Base-by-base conservation (phyloP, 805 yeast genomes). In the Pichia insulana region DNA sequence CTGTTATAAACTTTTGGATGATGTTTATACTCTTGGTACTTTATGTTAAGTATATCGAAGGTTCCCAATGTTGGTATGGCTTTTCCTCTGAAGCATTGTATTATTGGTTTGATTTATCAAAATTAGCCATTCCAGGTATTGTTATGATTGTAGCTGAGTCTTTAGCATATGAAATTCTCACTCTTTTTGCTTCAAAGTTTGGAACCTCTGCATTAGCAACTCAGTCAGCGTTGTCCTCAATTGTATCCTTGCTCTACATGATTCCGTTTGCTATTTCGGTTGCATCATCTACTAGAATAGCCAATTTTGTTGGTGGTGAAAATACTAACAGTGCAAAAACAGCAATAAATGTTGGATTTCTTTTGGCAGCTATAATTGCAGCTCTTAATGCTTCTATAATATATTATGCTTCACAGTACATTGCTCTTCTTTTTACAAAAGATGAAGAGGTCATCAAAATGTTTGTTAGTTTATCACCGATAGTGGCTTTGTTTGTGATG, bases 11-110 rank as follows among this genome's bases (percentile, higher is more conserved):
- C 34, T 78, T 80, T 56, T 82, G 86, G 79, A 54, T 78, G 41
- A 80, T 83, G 86, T 74, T 80, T 33, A 38, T 68, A 16, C 62
- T 76, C 33, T 55, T 83, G 47, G 56, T 79, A 22, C 46, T 66
- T 2, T 85, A 84, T 54, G 79, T 76, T 2, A 39, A 67, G 0
- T 71, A 65, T 46, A 58, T 81, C 31, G 85, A 82, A 51, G 90
- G 89, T 1, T 61, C 59, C 25, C 71, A 74, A 51, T 83, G 90
- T 52, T 83, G 90, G 90, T 72, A 65, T 47, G 90, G 90, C 0
- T 66, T 75, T 26, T 39, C 35, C 17, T 50, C 71, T 0, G 30
- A 50, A 8, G 56, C 62, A 3, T 56, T 63, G 40, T 50, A 53
- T 2, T 64, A 66, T 41, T 68, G 71, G 66, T 53, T 47, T 43